Base-by-base conservation (phyloP, 306 rosid species). In the Medicago lupulina region DNA sequence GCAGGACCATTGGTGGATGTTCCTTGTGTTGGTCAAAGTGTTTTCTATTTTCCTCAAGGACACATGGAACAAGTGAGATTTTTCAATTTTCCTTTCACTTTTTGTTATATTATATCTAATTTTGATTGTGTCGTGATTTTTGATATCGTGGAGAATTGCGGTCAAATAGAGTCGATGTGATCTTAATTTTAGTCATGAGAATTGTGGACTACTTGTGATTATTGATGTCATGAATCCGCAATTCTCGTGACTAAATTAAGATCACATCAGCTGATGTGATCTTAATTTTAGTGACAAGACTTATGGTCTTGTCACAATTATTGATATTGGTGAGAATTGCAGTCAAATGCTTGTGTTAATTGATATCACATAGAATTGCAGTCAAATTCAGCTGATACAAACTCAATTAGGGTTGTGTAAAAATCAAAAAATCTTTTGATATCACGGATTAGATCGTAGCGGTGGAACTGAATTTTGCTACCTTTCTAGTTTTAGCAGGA, bases 1-100 rank as follows among this genome's bases (percentile, higher is more conserved):
- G 97, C 99, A 11, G 99, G 99, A 73, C 98, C 97, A 28, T 90
- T 87, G 25, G 97, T 89, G 1, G 99, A 89, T 61, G 92, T 95
- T 79, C 99, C 97, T 81, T 80, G 61, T 65, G 36, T 5, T 23
- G 59, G 44, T 21, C 89, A 95, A 80, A 89, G 87, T 77, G 99
- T 92, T 25, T 90, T 65, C 80, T 95, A 95, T 69, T 90, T 95
- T 54, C 99, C 97, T 5, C 99, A 95, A 60, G 98, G 99, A 1
- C 99, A 95, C 68, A 92, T 92, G 96, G 97, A 92, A 54, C 98
- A 95, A 85, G 97, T 92, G 59, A 78, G 86, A 76, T 67, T 21
- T 64, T 64, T 28, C 69, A 65, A 7, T 58, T 73, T 60, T 1
- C 21, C 19, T 10, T 49, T 51, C n/a, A 7, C 47, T 19, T 14